These are phyloP conservation scores for Talaromyces pinophilus DNA, from an alignment of 2,329 filamentous ascomycete species.

Conservation along the genomic window DNA sequence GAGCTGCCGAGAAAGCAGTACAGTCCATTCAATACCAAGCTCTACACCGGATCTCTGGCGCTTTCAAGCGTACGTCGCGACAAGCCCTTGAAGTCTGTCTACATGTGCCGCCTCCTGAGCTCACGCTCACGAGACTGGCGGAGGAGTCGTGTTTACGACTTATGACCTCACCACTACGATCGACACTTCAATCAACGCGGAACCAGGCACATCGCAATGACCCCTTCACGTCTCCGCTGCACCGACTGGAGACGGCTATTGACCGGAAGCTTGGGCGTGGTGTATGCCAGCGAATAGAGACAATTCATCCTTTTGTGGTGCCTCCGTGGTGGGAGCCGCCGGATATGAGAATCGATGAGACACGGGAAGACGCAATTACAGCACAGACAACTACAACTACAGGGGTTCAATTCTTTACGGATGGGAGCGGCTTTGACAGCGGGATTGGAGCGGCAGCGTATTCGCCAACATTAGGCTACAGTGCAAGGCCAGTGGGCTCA, in stretches of 20 bases:
- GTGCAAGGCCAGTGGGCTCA: not conserved
- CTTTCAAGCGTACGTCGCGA: conserved; percentile 29
- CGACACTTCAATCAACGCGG: not conserved
- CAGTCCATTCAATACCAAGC: conserved; percentile 29
- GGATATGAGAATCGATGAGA: not conserved
- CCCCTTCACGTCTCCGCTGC: not conserved
- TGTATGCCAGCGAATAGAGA: not conserved
- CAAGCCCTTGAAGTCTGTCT: conserved; percentile 31
- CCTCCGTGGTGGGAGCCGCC: not conserved
- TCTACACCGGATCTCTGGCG: conserved; percentile 31
- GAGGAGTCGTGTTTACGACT: conserved; percentile 30
- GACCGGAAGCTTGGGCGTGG: not conserved
- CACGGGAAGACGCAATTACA: not conserved
- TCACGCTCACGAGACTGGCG: conserved; percentile 29
- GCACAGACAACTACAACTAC: not conserved
- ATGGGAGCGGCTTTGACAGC: not conserved
- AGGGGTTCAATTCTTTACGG: not conserved
- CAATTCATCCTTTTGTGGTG: not conserved
- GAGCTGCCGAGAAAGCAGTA: not conserved
- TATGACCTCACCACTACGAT: conserved; percentile 7
- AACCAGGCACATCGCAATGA: not conserved
- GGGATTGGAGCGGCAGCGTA: not conserved
- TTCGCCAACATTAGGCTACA: not conserved
- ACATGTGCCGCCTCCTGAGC: conserved; percentile 28
- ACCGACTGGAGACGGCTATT: not conserved